phyloP scores from a whole-genome alignment of 345 rosid species.

The Eucalyptus cladocalyx region DNA sequence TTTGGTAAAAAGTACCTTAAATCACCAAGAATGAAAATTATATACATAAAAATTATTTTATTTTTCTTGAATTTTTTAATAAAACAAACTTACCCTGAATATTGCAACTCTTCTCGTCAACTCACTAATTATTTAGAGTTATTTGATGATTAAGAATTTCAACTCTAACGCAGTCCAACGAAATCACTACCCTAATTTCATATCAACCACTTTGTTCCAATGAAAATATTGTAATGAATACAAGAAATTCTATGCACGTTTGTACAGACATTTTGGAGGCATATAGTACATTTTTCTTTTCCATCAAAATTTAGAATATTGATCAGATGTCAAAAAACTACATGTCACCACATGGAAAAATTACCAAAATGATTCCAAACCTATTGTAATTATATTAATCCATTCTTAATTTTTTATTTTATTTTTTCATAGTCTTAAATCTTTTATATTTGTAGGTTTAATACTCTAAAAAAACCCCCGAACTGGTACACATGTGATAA shows the following conservation, averaged over 20 bases:
- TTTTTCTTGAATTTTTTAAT: background rate
- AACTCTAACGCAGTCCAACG: background rate
- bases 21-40: background rate
- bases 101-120: background rate
- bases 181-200: background rate
- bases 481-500: too few species aligned
- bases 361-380: too few species aligned
- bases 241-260: background rate
- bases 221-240: background rate
- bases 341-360: background rate
- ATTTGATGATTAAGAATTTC: background rate
- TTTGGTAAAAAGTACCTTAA: background rate
- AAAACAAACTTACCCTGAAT: background rate
- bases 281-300: background rate
- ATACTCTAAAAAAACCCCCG: too few species aligned
- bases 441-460: too few species aligned
- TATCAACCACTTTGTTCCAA: background rate
- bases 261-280: background rate
- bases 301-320: background rate
- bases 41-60: background rate
- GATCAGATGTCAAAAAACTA: background rate
- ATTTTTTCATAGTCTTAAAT: too few species aligned
- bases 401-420: too few species aligned
- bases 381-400: too few species aligned
- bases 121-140: background rate